phyloP scores from a whole-genome alignment of 345 rosid species.

The Anastatica hierochuntica region DNA sequence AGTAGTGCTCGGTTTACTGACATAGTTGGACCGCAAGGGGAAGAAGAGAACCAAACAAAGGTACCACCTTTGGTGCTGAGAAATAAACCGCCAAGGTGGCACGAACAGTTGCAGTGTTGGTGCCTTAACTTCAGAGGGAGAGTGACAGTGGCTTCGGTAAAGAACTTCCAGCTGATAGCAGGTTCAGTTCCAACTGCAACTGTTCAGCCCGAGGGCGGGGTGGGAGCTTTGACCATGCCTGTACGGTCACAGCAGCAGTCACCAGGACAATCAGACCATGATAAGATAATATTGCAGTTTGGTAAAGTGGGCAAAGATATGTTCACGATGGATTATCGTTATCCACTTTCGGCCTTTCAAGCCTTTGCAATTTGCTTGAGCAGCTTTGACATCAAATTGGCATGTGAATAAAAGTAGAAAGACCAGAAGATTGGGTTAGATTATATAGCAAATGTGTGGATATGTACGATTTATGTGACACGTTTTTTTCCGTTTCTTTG shows the following conservation, averaged over 20 bases:
- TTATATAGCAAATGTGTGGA: no score
- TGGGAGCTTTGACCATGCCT: no score
- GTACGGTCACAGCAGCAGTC: no score
- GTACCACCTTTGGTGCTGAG: constrained; percentile 51
- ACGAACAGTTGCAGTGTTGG: constrained; percentile 96
- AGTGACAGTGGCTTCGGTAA: constrained; percentile 90
- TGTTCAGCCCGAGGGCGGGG: no score
- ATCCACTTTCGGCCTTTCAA: constrained; percentile 93
- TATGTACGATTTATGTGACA: no score
- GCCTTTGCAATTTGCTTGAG: constrained; percentile 90
- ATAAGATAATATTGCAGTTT: constrained; percentile 83
- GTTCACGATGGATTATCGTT: constrained; percentile 93
- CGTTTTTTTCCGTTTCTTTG: no score
- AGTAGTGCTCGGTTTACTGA: constrained; percentile 85
- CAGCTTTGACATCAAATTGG: constrained; percentile 95
- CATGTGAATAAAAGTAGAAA: no score
- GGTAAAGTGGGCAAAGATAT: constrained; percentile 93
- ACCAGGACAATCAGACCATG: constrained; percentile 39
- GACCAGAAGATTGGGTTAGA: no score
- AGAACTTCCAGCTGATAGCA: constrained; percentile 90
- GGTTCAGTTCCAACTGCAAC: constrained; percentile 36
- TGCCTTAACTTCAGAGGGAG: constrained; percentile 89
- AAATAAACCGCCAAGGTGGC: constrained; percentile 97
- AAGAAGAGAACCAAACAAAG: constrained; percentile 35
- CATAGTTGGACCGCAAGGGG: constrained; percentile 46